Conservation (phyloP, 345 rosid species). For the Camelina laxa region DNA sequence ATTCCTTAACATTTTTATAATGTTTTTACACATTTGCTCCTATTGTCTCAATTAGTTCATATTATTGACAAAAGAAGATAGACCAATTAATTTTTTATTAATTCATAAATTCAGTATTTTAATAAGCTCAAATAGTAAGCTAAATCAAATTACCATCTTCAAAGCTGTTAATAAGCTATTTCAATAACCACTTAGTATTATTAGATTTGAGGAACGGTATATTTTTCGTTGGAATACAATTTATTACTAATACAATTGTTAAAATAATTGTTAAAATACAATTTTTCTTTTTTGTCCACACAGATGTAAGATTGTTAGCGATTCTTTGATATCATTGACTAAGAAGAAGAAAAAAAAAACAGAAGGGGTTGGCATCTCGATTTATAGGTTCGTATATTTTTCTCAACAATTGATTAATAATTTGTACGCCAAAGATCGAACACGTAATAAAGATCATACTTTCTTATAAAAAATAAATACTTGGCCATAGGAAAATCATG, state of each 20-base stretch:
- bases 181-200: no score
- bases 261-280: no score
- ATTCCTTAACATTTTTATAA: not conserved
- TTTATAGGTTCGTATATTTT: not conserved
- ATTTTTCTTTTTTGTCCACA: not conserved
- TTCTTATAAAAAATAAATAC: not conserved
- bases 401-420: not conserved
- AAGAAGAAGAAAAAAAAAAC: not conserved
- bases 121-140: no score
- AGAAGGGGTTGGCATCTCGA: not conserved
- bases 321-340: not conserved
- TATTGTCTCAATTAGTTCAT: not conserved
- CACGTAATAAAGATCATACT: conserved; percentile 3
- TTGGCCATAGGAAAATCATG: conserved; percentile 12
- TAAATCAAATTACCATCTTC: no score
- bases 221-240: no score
- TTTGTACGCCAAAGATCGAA: conserved; percentile 12
- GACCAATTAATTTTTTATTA: no score
- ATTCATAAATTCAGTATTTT: no score
- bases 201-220: no score
- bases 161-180: no score
- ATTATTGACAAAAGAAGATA: no score
- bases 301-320: not conserved
- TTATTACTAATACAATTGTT: no score
- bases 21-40: not conserved